A percentile compares a stretch with the other conserved stretches of the same genome.
These are phyloP conservation scores for Penicillium oxalicum DNA, from an alignment of 2,329 filamentous ascomycete species.

Conservation along the genomic window DNA sequence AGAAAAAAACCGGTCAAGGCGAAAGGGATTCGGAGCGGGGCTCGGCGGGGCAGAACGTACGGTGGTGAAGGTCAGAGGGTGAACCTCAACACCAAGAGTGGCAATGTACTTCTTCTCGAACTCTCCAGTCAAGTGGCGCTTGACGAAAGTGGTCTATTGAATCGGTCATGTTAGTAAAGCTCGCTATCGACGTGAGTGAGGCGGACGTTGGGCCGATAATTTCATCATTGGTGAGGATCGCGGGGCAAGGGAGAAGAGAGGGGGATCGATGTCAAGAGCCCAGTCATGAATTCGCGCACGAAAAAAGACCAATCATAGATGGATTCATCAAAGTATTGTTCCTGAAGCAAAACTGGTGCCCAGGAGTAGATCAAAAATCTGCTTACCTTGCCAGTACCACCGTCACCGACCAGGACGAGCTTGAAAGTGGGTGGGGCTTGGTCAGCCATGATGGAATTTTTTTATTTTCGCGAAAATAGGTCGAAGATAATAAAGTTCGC, in stretches of 20 bases:
- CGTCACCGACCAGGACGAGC: conserved; percentile 98
- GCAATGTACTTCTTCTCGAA: conserved; percentile 99
- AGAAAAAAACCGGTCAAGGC: not conserved
- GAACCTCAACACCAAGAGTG: conserved; percentile 97
- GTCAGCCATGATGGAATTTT: conserved; percentile 56
- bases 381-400: conserved; percentile 96
- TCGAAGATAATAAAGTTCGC: conserved; percentile 11
- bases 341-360: not conserved
- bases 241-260: conserved; percentile 15
- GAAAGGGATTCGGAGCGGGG: conserved; percentile 24
- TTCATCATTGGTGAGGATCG: conserved; percentile 26
- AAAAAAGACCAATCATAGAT: not conserved
- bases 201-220: conserved; percentile 22
- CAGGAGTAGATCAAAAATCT: conserved; percentile 13
- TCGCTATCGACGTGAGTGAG: conserved; percentile 5
- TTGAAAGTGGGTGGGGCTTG: conserved; percentile 78
- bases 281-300: conserved; percentile 6
- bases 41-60: conserved; percentile 69
- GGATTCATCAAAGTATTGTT: not conserved
- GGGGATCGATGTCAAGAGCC: not conserved
- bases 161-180: conserved; percentile 20
- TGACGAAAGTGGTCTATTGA: conserved; percentile 94
- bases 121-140: conserved; percentile 98
- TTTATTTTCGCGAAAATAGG: conserved; percentile 16
- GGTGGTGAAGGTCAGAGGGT: conserved; percentile 95